phyloP scores from a whole-genome alignment of 2,329 filamentous ascomycete genomes.

The Trichoderma lentiforme region DNA sequence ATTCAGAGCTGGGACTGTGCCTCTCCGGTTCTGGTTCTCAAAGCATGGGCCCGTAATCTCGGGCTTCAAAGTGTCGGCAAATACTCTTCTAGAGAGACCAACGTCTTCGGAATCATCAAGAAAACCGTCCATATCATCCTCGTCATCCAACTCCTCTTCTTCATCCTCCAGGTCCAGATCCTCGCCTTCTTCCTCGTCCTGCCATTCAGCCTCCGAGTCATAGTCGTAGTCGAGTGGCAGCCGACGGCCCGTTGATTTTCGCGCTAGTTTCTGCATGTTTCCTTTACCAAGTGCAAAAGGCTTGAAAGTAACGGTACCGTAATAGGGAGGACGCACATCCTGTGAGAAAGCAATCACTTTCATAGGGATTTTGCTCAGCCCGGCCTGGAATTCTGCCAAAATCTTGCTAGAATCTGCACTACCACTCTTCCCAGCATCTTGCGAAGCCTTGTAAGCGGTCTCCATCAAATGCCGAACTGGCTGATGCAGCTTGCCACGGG shows the following conservation, averaged over 20 bases:
- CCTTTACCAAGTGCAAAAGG: slow-evolving; percentile 43
- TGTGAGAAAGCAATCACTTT: slow-evolving; percentile 62
- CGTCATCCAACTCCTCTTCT: slow-evolving; percentile 68
- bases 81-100: slow-evolving; percentile 53
- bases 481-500: slow-evolving; percentile 47
- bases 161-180: slow-evolving; percentile 66
- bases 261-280: slow-evolving; percentile 49
- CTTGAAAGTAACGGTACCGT: slow-evolving; percentile 66
- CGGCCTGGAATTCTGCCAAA: slow-evolving; percentile 34
- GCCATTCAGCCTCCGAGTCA: slow-evolving; percentile 84
- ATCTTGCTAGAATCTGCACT: slow-evolving; percentile 37
- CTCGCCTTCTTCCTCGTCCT: slow-evolving; percentile 67
- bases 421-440: slow-evolving; percentile 35
- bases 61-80: slow-evolving; percentile 69
- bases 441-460: slow-evolving; percentile 47
- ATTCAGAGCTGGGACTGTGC: slow-evolving; percentile 48
- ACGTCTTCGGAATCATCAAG: slow-evolving; percentile 80
- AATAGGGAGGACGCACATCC: slow-evolving; percentile 68
- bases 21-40: slow-evolving; percentile 57
- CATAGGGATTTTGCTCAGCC: slow-evolving; percentile 55
- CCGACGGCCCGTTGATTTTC: slow-evolving; percentile 52
- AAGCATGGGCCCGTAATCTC: slow-evolving; percentile 80
- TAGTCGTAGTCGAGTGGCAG: slow-evolving; percentile 75
- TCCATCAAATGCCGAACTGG: slow-evolving; percentile 62
- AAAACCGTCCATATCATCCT: slow-evolving; percentile 87